A percentile compares a stretch with the other conserved stretches of the same genome.
phyloP scores from a whole-genome alignment of 148 eudicot species.

The Amaranthus palmeri region DNA sequence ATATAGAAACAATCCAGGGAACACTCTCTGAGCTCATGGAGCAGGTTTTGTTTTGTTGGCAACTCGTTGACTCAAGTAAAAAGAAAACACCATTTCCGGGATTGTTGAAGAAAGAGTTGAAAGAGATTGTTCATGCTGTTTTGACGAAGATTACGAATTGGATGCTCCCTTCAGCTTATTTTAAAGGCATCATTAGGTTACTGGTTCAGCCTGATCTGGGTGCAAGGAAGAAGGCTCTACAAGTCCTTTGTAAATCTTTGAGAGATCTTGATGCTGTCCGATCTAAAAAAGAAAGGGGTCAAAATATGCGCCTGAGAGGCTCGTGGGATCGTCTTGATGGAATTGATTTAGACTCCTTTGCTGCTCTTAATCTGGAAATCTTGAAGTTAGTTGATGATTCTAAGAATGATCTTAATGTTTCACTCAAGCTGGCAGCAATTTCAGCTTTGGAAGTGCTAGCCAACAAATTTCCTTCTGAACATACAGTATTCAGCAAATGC shows the following conservation, averaged over 20 bases:
- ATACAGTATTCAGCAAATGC: conserved; percentile 51
- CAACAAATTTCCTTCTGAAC: conserved; percentile 51
- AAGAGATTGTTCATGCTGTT: conserved; percentile 50
- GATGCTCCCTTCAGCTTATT: conserved; percentile 60
- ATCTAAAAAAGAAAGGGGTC: conserved; percentile 39
- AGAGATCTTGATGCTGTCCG: conserved; percentile 36
- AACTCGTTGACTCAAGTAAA: conserved; percentile 46
- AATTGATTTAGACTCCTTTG: conserved; percentile 48
- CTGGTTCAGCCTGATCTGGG: conserved; percentile 44
- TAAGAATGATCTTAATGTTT: conserved; percentile 29
- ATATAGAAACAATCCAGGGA: conserved; percentile 48
- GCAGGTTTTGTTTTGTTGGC: conserved; percentile 58
- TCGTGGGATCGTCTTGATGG: conserved; percentile 63
- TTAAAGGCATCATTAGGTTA: conserved; percentile 47
- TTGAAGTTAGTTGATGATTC: conserved; percentile 54
- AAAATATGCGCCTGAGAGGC: conserved; percentile 27
- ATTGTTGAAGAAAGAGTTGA: conserved; percentile 56
- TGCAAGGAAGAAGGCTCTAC: conserved; percentile 72
- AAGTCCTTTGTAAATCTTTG: conserved; percentile 61
- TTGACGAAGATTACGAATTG: conserved; percentile 43
- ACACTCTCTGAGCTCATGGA: conserved; percentile 62
- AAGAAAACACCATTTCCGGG: conserved; percentile 38
- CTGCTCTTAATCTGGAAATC: conserved; percentile 50
- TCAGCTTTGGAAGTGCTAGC: conserved; percentile 72
- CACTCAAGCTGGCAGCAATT: conserved; percentile 58